Conservation (phyloP, 768 basidiomycete genomes). For the Lentinus tigrinus region DNA sequence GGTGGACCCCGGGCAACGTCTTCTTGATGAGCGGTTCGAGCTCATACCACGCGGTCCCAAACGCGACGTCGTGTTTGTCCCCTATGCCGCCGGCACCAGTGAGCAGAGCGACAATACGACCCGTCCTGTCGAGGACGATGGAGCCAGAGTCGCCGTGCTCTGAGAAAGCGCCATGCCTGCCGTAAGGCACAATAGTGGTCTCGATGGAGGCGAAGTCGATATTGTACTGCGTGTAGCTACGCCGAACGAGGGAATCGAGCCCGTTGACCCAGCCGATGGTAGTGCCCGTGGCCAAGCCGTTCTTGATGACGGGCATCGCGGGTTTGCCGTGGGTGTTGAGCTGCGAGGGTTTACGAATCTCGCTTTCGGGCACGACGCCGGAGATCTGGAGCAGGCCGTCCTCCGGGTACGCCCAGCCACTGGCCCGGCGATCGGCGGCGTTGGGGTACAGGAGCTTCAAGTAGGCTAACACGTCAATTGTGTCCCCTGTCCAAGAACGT, state of each 20-base stretch:
- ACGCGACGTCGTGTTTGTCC: conserved; percentile 19
- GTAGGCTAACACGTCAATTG: conserved; percentile 7
- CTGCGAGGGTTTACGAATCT: conserved; percentile 24
- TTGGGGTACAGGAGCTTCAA: conserved; percentile 13
- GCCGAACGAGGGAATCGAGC: conserved; percentile 22
- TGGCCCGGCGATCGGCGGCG: conserved; percentile 11
- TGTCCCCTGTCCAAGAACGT: conserved; percentile 3
- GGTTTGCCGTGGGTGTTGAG: conserved; percentile 25
- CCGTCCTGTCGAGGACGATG: conserved; percentile 19
- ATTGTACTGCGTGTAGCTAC: conserved; percentile 19
- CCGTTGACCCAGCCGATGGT: conserved; percentile 27
- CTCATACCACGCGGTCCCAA: conserved; percentile 27
- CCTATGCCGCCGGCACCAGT: conserved; percentile 25
- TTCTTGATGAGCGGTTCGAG: conserved; percentile 10
- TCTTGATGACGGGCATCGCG: conserved; percentile 26
- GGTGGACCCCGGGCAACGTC: conserved; percentile 15
- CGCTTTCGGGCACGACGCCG: conserved; percentile 21
- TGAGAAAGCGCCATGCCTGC: conserved; percentile 34
- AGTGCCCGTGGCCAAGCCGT: conserved; percentile 24
- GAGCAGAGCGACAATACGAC: conserved; percentile 30
- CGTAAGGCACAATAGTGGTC: conserved; percentile 18
- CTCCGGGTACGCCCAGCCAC: conserved; percentile 14
- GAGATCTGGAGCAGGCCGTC: conserved; percentile 20
- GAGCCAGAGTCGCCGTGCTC: conserved; percentile 41
- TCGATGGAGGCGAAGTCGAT: conserved; percentile 20